Evolutionary conservation across 768 basidiomycete species (phyloP).

Genomic region (Russula vinacea): DNA sequence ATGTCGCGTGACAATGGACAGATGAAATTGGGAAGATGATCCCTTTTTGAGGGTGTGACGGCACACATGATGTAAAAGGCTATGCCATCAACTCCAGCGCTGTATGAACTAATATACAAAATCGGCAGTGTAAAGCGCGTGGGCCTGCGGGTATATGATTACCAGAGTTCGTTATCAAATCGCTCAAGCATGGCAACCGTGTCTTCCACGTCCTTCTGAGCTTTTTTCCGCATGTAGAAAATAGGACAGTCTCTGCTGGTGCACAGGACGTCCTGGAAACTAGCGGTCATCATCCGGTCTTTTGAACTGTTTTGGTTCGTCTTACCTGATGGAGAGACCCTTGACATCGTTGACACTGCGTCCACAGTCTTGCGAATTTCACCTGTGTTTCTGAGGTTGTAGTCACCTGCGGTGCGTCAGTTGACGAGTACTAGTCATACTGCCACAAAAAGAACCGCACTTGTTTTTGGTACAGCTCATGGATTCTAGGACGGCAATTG

Average conservation of each 20-base stretch:
- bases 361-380: conserved; percentile 93
- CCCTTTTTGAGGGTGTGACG: background rate
- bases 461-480: conserved; percentile 93
- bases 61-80: background rate
- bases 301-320: background rate
- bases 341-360: conserved; percentile 98
- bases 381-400: conserved; percentile 79
- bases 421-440: background rate
- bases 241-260: conserved; percentile 98
- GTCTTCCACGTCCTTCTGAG: conserved; percentile 96
- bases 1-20: background rate
- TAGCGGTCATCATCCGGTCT: conserved; percentile 27
- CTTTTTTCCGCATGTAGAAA: conserved; percentile 97
- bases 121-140: conserved; percentile 8
- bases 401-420: conserved; percentile 37
- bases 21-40: background rate
- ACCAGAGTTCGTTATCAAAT: conserved; percentile 79
- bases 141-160: conserved; percentile 13
- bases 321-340: conserved; percentile 91
- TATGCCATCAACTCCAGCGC: conserved; percentile 12
- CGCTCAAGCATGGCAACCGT: conserved; percentile 73
- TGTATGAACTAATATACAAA: conserved; percentile 26
- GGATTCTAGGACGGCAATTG: conserved; percentile 81
- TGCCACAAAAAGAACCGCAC: conserved; percentile 35
- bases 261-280: conserved; percentile 83